Percentiles rank a stretch among this genome's conserved stretches.
Conservation (phyloP, 495 filamentous ascomycete genomes). For the Penicillium fimorum region DNA sequence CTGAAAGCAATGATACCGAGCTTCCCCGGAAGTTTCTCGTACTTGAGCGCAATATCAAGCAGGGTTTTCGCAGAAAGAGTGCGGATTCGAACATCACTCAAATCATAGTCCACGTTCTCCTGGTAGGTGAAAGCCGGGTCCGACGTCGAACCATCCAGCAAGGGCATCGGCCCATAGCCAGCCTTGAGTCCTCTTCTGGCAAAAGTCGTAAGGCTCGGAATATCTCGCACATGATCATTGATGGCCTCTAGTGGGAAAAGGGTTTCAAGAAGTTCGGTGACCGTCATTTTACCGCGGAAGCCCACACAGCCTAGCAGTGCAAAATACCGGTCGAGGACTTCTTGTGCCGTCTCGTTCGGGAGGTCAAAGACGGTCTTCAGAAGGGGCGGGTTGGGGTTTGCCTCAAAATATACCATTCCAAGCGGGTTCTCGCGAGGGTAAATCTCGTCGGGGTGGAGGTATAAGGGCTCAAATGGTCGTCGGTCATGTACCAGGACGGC, state of each 20-base stretch:
- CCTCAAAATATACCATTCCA: conserved; percentile 39
- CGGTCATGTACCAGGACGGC: conserved; percentile 62
- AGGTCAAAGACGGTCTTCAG: conserved; percentile 19
- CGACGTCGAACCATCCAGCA: conserved; percentile 9
- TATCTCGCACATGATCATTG: conserved; percentile 32
- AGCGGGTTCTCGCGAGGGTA: conserved; percentile 42
- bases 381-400: conserved; percentile 25
- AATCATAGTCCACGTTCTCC: conserved; percentile 40
- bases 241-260: conserved; percentile 28
- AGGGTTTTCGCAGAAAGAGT: conserved; percentile 21
- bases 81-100: conserved; percentile 29
- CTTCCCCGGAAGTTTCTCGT: conserved; percentile 20
- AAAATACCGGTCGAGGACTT: conserved; percentile 25
- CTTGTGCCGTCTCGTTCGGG: conserved; percentile 4
- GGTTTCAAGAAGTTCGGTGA: conserved; percentile 25
- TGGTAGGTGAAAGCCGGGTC: conserved; percentile 32
- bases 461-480: conserved; percentile 57
- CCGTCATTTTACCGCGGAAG: conserved; percentile 19
- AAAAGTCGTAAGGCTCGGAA: conserved; percentile 34
- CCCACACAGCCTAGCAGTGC: conserved; percentile 24
- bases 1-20: conserved; percentile 24
- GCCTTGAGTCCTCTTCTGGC: conserved; percentile 34
- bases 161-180: conserved; percentile 24
- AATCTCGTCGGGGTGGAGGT: conserved; percentile 52
- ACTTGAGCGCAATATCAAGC: conserved; percentile 37